Percentiles rank a stretch among this genome's conserved stretches.
phyloP scores from a whole-genome alignment of 1,284 basidiomycete species.

The Cutaneotrichosporon spelunceum region DNA sequence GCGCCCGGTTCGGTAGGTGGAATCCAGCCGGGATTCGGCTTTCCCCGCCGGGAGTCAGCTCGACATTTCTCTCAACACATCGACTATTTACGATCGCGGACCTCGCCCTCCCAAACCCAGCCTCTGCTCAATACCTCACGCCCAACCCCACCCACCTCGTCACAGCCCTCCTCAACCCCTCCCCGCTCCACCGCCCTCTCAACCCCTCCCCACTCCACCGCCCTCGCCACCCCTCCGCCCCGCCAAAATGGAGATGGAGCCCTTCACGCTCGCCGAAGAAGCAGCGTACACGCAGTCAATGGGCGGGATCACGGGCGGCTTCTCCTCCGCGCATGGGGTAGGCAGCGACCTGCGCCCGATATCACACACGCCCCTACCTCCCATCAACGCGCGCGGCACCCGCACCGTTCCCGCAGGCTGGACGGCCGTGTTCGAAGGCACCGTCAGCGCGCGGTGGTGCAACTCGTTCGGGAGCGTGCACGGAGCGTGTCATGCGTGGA shows the following conservation, averaged over 20 bases:
- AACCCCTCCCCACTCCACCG: neutral
- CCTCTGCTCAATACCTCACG: too few relatives aligned
- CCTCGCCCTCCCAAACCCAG: too few relatives aligned
- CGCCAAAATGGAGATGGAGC: neutral
- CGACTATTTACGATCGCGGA: too few relatives aligned
- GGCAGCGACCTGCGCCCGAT: constrained; percentile 11
- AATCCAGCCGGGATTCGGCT: too few relatives aligned
- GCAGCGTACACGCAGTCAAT: neutral
- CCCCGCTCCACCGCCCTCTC: neutral
- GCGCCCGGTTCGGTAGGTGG: too few relatives aligned
- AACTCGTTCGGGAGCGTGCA: constrained; percentile 37
- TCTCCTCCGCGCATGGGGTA: neutral
- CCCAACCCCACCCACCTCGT: too few relatives aligned
- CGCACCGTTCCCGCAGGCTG: constrained; percentile 11
- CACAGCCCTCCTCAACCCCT: too few relatives aligned
- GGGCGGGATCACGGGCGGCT: neutral
- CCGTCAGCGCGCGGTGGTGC: constrained; percentile 29
- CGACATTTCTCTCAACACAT: too few relatives aligned
- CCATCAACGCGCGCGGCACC: constrained; percentile 15
- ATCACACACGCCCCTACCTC: constrained; percentile 13
- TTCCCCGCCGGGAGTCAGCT: too few relatives aligned
- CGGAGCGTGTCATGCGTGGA: constrained; percentile 39
- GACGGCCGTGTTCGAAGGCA: constrained; percentile 9
- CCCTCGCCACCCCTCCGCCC: too few relatives aligned
- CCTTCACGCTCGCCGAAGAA: neutral